phyloP scores from a whole-genome alignment of 108 stramenopile genomes.

The Nitzschia sp. region DNA sequence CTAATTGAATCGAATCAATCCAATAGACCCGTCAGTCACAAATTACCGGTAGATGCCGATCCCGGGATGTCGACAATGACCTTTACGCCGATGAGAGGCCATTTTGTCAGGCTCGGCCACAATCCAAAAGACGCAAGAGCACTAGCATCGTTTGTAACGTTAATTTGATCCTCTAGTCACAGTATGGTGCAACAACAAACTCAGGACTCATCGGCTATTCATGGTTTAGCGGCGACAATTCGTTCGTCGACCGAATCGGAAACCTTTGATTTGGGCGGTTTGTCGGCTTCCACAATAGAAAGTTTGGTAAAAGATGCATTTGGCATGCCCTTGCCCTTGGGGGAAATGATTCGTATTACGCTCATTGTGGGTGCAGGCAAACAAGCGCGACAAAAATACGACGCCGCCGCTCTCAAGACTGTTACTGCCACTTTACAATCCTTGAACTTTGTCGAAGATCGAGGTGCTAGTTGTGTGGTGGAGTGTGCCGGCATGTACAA shows the following conservation, averaged over 20 bases:
- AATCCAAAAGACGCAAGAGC: too few species aligned
- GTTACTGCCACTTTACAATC: conserved; percentile 75
- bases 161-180: too few species aligned
- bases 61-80: too few species aligned
- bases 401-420: conserved; percentile 73
- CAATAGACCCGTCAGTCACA: too few species aligned
- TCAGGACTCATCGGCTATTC: too few species aligned
- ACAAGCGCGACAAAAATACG: conserved; percentile 81
- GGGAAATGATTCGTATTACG: conserved; percentile 87
- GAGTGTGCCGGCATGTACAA: conserved; percentile 91
- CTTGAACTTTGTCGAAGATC: conserved; percentile 85
- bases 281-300: conserved; percentile 53
- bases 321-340: conserved; percentile 46
- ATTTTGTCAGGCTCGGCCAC: too few species aligned
- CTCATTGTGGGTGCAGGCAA: conserved; percentile 91
- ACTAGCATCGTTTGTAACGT: too few species aligned
- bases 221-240: conserved; percentile 77
- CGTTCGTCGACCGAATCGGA: conserved; percentile 70
- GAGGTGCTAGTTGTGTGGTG: conserved; percentile 75
- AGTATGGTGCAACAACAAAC: too few species aligned
- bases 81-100: too few species aligned
- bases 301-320: conserved; percentile 65
- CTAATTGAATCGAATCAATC: too few species aligned
- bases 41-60: too few species aligned
- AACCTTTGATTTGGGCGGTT: conserved; percentile 82